phyloP scores from a whole-genome alignment of 208 protist species.

The Leishmania tropica region DNA sequence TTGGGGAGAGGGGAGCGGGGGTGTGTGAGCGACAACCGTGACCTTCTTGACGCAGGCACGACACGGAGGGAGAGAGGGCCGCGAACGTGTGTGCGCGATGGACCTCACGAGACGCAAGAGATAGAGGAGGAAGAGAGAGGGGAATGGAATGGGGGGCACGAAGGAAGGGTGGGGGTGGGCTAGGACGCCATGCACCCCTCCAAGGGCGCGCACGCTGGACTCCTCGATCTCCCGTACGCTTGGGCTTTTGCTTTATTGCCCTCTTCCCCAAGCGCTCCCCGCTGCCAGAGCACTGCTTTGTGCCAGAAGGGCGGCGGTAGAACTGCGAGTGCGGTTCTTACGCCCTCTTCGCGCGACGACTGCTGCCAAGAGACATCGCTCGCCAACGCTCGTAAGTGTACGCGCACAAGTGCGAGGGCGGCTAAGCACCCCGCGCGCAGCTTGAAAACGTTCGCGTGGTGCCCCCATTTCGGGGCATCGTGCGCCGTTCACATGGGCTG shows the following conservation, averaged over 20 bases:
- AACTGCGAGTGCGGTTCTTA: not conserved
- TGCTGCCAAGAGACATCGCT: not conserved
- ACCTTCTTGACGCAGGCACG: no score
- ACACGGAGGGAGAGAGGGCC: not conserved
- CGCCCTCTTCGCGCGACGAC: not conserved
- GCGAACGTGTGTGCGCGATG: not conserved
- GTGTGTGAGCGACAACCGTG: not conserved
- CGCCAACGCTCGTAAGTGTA: not conserved
- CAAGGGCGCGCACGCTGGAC: not conserved
- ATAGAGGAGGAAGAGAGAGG: no score
- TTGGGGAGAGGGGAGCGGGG: not conserved
- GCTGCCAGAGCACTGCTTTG: no score
- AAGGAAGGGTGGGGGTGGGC: not conserved
- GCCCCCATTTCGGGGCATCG: not conserved
- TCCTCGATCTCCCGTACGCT: not conserved
- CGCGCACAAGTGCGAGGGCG: not conserved
- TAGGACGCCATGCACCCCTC: not conserved
- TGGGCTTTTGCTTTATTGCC: not conserved
- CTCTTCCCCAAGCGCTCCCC: not conserved
- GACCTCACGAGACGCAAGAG: not conserved
- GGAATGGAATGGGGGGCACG: not conserved
- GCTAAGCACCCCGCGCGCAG: not conserved
- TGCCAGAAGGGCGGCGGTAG: not conserved
- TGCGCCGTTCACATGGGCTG: not conserved
- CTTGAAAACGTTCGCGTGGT: not conserved